Conservation (phyloP, 805 yeast genomes). For the Komagataella kurtzmanii region DNA sequence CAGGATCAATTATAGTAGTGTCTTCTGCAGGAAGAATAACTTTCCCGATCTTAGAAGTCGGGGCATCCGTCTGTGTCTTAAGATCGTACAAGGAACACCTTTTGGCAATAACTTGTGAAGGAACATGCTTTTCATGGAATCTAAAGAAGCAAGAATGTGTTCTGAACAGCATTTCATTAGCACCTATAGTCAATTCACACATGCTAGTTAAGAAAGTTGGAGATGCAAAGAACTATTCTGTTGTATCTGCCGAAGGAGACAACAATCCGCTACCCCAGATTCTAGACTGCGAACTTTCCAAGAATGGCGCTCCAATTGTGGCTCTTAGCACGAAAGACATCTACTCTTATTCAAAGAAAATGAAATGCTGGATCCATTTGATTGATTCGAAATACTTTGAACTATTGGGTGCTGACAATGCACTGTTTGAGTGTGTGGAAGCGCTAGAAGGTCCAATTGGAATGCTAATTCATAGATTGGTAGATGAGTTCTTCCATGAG, state of each 20-base stretch:
- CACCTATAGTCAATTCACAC: slow-evolving; percentile 34
- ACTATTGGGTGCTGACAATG: slow-evolving; percentile 1
- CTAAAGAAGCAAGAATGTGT: slow-evolving; percentile 18
- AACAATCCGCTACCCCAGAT: slow-evolving; percentile 11
- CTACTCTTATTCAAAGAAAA: slow-evolving; percentile 24
- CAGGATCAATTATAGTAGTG: slow-evolving; percentile 37
- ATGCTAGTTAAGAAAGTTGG: slow-evolving; percentile 6
- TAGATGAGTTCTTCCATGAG: background rate
- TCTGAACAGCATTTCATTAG: slow-evolving; percentile 32
- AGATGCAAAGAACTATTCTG: slow-evolving; percentile 6
- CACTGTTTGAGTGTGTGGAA: background rate
- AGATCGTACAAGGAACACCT: slow-evolving; percentile 20
- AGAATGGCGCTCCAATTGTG: slow-evolving; percentile 28
- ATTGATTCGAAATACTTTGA: slow-evolving; percentile 24
- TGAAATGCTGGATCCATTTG: slow-evolving; percentile 33
- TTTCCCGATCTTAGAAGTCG: slow-evolving; percentile 38
- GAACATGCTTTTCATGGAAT: slow-evolving; percentile 37
- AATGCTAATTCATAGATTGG: background rate
- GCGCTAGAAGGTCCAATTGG: background rate
- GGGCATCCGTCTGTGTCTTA: slow-evolving; percentile 27
- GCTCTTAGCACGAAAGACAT: slow-evolving; percentile 23
- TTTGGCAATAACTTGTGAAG: slow-evolving; percentile 34
- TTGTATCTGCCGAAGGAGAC: slow-evolving; percentile 11
- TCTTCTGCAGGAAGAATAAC: slow-evolving; percentile 27
- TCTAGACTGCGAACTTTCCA: slow-evolving; percentile 19